Base-by-base conservation (phyloP, 768 basidiomycete genomes). In the Mrakia blollopis region DNA sequence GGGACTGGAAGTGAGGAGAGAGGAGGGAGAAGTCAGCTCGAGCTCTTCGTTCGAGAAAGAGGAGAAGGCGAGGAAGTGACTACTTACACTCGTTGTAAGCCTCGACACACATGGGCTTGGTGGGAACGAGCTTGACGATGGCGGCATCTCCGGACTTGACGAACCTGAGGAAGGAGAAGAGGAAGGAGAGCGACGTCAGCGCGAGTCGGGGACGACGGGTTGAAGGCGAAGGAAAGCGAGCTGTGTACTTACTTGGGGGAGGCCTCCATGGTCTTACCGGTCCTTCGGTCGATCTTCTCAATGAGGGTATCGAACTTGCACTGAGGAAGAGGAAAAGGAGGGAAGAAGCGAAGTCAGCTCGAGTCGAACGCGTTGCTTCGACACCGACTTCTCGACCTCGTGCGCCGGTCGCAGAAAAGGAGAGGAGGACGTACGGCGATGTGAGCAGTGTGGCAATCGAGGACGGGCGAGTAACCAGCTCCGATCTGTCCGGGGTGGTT, bases 401-500 rank as follows among this genome's bases (percentile, higher is more conserved):
- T 14, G 2, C 14, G 44, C 44, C 16, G 9, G 44, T 50, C 47
- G 47, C 5, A 9, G 47, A 21, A 21, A 21, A 41, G 11, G 47
- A 50, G 2, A 47, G 44, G 9, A 14, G 18, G 16, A 50, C 47
- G 47, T 50, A 50, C 47, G 30, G 75, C 75, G 60, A 76, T 76
- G 75, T 76, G 69, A 39, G 73, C 96, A 79, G 96, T 99, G 90
- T 99, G 97, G 87, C 97, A 99, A 87, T 99, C 97, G 82, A 99
- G 91, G 80, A 99, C 97, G 74, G 96, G 96, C 63, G 96, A 93
- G 86, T 98, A 98, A 82, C 97, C 97, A 83, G 94, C 93, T 87
- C 93, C 93, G 84, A 99, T 98, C 86, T 99, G 97, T 88, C 97
- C 97, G 72, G 97, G 97, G 90, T 99, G 97, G 89, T 98, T 98